Percentiles rank a stretch among this genome's conserved stretches.
Evolutionary conservation across 108 stramenopile species (phyloP).

Genomic region (Nitzschia sp.): DNA sequence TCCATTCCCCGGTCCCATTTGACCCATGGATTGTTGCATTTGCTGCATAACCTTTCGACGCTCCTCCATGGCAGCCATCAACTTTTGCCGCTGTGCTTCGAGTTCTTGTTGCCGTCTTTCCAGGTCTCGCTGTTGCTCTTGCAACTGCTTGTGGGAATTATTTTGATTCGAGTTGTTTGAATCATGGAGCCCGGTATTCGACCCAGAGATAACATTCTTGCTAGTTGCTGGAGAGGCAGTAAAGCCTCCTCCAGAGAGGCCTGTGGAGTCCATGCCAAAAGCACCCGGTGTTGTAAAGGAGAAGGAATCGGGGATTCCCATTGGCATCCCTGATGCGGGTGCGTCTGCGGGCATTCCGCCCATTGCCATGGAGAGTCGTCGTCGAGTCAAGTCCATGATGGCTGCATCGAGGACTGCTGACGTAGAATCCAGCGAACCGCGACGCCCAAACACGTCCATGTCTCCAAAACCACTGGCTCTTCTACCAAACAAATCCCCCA

Average conservation of each 20-base stretch:
- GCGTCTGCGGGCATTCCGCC: conserved; percentile 7
- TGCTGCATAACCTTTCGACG: conserved; percentile 30
- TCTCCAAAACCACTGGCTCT: conserved; percentile 19
- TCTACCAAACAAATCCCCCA: conserved; percentile 23
- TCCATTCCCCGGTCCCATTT: background rate
- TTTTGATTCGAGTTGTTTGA: background rate
- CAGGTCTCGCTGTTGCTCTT: conserved; percentile 51
- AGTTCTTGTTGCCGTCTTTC: conserved; percentile 48
- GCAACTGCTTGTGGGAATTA: conserved; percentile 42
- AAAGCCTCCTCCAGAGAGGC: conserved; percentile 1
- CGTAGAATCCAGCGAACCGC: conserved; percentile 49
- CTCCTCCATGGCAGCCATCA: conserved; percentile 50
- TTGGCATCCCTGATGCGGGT: background rate
- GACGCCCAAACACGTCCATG: conserved; percentile 17
- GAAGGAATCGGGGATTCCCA: background rate
- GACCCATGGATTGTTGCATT: conserved; percentile 32
- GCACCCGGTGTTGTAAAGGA: background rate
- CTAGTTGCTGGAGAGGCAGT: background rate
- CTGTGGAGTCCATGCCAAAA: background rate
- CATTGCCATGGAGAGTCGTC: conserved; percentile 49
- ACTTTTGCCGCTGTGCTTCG: conserved; percentile 45
- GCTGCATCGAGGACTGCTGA: conserved; percentile 59
- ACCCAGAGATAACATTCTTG: background rate
- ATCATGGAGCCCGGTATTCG: background rate
- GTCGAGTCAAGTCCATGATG: conserved; percentile 49